phyloP scores from a whole-genome alignment of 169 alveolate species.

The Plasmodium berghei region DNA sequence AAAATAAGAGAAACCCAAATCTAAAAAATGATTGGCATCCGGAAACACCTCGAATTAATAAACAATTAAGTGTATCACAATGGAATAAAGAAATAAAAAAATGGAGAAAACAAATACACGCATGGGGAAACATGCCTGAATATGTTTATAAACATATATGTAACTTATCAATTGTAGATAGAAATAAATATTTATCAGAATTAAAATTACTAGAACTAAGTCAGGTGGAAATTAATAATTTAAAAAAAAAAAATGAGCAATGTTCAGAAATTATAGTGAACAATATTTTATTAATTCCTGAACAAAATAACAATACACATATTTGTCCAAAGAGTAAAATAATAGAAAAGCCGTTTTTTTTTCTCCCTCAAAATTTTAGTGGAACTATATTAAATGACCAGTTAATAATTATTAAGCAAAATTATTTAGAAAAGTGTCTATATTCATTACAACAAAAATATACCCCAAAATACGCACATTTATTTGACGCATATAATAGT shows the following conservation, averaged over 20 bases:
- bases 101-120: conserved; percentile 84
- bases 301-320: not conserved
- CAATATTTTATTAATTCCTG: conserved; percentile 39
- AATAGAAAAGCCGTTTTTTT: conserved; percentile 48
- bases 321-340: not conserved
- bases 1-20: conserved; percentile 69
- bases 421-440: conserved; percentile 27
- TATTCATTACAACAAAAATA: conserved; percentile 14
- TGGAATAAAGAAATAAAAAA: conserved; percentile 82
- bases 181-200: conserved; percentile 76
- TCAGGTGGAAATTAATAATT: conserved; percentile 62
- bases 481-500: conserved; percentile 24
- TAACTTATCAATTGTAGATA: conserved; percentile 72
- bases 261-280: conserved; percentile 28
- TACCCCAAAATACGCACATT: conserved; percentile 19
- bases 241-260: conserved; percentile 51
- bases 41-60: conserved; percentile 81
- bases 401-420: conserved; percentile 36
- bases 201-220: conserved; percentile 74
- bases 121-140: conserved; percentile 78
- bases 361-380: conserved; percentile 61
- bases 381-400: conserved; percentile 54
- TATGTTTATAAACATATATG: conserved; percentile 42
- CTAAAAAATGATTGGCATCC: conserved; percentile 83
- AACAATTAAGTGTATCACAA: conserved; percentile 79